A percentile compares a stretch with the other conserved stretches of the same genome.
These are phyloP conservation scores for Scytalidium sp. DNA, from an alignment of 2,329 filamentous ascomycete species.

Conservation along the genomic window DNA sequence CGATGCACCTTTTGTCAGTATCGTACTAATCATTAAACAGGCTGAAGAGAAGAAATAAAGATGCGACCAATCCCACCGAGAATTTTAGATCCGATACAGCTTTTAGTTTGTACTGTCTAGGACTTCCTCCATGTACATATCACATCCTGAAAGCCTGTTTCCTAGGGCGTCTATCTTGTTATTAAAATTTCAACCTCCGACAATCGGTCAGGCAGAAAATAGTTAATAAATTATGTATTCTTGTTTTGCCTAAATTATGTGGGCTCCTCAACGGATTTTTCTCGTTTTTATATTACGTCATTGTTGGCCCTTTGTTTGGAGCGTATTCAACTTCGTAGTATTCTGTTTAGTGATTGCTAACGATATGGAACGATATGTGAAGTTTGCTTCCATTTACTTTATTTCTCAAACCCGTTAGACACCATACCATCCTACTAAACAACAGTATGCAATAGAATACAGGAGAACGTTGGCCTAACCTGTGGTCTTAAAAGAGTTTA, in stretches of 20 bases:
- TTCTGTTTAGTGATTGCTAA: background rate
- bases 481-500: background rate
- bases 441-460: constrained; percentile 14
- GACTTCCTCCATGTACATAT: background rate
- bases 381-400: background rate
- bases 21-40: no score
- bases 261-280: background rate
- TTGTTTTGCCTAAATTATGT: background rate
- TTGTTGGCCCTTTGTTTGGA: no score
- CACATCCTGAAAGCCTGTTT: background rate
- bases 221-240: background rate
- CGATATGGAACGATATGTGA: background rate
- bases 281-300: no score
- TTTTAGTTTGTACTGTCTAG: background rate
- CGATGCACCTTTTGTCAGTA: no score
- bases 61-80: background rate
- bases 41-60: no score
- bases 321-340: no score
- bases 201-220: background rate
- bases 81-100: background rate
- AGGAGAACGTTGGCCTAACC: constrained; percentile 1
- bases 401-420: constrained; percentile 6
- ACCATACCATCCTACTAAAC: constrained; percentile 16
- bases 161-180: background rate
- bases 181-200: background rate